Evolutionary conservation across 495 filamentous ascomycete genomes (phyloP).

Genomic region (Penicillium psychrofluorescens): DNA sequence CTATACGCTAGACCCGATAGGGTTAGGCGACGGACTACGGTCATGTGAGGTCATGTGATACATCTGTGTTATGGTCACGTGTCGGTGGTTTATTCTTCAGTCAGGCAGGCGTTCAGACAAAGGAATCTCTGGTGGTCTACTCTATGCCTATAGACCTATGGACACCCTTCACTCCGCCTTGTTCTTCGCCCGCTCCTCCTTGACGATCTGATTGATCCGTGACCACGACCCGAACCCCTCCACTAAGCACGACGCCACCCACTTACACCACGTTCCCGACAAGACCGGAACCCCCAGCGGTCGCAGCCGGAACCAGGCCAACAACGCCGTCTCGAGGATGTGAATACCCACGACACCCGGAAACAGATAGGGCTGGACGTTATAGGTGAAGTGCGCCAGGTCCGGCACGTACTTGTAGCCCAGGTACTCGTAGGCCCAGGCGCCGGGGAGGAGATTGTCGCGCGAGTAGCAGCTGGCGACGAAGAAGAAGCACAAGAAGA

Average conservation of each 20-base stretch:
- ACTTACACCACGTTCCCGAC: slow-evolving; percentile 52
- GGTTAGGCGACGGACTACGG: slow-evolving; percentile 16
- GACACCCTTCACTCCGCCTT: slow-evolving; percentile 13
- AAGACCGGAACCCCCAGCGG: slow-evolving; percentile 49
- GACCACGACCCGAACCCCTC: slow-evolving; percentile 50
- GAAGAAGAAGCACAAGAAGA: slow-evolving; percentile 36
- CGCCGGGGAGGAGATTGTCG: slow-evolving; percentile 49
- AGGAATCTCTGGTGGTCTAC: too few species aligned
- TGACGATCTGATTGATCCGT: slow-evolving; percentile 50
- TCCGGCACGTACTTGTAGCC: slow-evolving; percentile 35
- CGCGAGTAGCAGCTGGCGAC: slow-evolving; percentile 37
- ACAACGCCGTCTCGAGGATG: slow-evolving; percentile 39
- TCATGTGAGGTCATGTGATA: slow-evolving; percentile 8
- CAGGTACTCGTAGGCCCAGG: slow-evolving; percentile 41
- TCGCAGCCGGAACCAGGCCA: slow-evolving; percentile 43
- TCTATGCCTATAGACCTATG: too few species aligned
- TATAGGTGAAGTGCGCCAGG: slow-evolving; percentile 45
- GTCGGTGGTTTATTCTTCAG: neutral
- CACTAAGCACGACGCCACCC: slow-evolving; percentile 49
- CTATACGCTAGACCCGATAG: slow-evolving; percentile 17
- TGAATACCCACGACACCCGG: slow-evolving; percentile 45
- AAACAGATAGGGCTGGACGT: slow-evolving; percentile 40
- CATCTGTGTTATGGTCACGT: slow-evolving; percentile 12
- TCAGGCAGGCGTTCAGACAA: too few species aligned
- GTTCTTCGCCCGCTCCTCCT: slow-evolving; percentile 42